A percentile compares a stretch with the other conserved stretches of the same genome.
Conservation (phyloP, 805 yeast species). For the Wickerhamiella galacta region DNA sequence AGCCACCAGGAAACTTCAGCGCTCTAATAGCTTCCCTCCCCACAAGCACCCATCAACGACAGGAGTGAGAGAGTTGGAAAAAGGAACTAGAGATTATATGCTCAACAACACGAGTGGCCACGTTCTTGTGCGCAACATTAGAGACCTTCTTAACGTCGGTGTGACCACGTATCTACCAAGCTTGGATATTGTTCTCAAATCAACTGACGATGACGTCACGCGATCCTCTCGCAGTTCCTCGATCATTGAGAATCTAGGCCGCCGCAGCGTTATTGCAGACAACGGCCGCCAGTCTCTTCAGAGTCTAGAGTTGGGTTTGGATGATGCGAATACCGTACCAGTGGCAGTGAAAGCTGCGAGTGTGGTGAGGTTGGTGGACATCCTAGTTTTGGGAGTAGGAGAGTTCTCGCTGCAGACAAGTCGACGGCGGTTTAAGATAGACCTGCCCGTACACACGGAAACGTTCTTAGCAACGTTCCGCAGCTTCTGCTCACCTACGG, state of each 20-base stretch:
- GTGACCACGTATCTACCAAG: constrained; percentile 39
- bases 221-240: constrained; percentile 29
- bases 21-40: constrained; percentile 25
- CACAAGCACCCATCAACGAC: constrained; percentile 22
- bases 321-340: constrained; percentile 15
- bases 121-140: constrained; percentile 35
- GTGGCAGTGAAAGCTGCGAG: constrained; percentile 54
- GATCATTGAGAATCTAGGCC: constrained; percentile 30
- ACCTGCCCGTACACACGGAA: constrained; percentile 44
- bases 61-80: constrained; percentile 32
- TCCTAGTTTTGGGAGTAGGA: constrained; percentile 54
- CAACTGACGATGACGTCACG: constrained; percentile 25
- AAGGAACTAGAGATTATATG: constrained; percentile 22
- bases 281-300: constrained; percentile 7
- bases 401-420: constrained; percentile 28
- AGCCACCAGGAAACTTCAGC: constrained; percentile 4
- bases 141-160: constrained; percentile 49
- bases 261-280: constrained; percentile 13
- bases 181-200: constrained; percentile 43
- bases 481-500: constrained; percentile 43
- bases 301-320: constrained; percentile 7
- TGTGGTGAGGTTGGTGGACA: constrained; percentile 60
- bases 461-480: constrained; percentile 57
- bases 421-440: constrained; percentile 32
- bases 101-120: constrained; percentile 24